Evolutionary conservation across 2,329 filamentous ascomycete species (phyloP), one percentile per base, ranked within the genome.

Genomic region (Teratosphaeria zuluensis): DNA sequence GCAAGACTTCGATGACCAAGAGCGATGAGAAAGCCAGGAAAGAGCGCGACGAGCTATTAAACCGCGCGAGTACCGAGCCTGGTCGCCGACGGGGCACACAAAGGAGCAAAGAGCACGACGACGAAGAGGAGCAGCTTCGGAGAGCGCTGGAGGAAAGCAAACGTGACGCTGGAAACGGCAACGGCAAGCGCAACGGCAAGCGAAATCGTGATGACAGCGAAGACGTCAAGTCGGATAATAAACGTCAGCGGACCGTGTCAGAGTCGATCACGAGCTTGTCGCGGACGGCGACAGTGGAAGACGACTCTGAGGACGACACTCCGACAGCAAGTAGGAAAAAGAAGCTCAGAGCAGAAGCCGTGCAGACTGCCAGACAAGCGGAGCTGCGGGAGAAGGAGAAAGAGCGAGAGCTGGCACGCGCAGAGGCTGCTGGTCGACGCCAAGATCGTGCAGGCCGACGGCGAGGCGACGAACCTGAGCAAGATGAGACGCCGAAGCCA

Each of bases 101-200:
- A 90, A 96, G 97, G 70, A 99, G 94, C 72, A 85, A 92, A 62
- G 92, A 92, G 51, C 92, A 91, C 24, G 97, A 97, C 67, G 92
- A 97, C 64, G 94, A 99, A 74, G 92, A 95, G 66, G 90, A 95
- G 72, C 86, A 92, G 68, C 74, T 99, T 46, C 84, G 91, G 57
- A 84, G 89, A 65, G 94, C 92, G 32, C 91, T 99, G 66, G 92
- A 97, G 73, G 92, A 95, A 62, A 99, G 94, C 77, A 96, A 92
- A 75, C 87, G 89, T 69, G 90, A 95, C 51, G 84, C 81, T 11
- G 78, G 80, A 54, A 70, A 72, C 12, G 79, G 80, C 56, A 77
- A 74, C 38, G 77, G 77, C 46, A 81, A 77, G 56, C 81, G 88
- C 63, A 84, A 89, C 69, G 81, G 84, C 28, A 99, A 99, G 77